Conservation (phyloP, 2,329 filamentous ascomycete species). For the Fusarium avenaceum region DNA sequence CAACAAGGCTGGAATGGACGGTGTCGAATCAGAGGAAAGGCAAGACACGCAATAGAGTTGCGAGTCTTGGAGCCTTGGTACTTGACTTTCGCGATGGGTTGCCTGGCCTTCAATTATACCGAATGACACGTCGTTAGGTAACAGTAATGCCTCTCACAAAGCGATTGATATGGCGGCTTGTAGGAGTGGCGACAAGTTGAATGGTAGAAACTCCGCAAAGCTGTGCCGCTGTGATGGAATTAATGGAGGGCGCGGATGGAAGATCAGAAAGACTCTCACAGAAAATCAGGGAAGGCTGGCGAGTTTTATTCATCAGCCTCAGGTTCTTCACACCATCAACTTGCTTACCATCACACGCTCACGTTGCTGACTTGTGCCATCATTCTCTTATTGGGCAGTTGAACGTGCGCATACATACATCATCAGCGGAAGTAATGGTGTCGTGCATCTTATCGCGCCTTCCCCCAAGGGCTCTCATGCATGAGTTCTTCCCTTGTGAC, state of each 20-base stretch:
- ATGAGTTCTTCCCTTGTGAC: conserved; percentile 45
- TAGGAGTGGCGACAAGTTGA: conserved; percentile 14
- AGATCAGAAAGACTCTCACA: not conserved
- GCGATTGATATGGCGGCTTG: conserved; percentile 4
- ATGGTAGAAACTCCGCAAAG: conserved; percentile 31
- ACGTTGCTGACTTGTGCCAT: conserved; percentile 20
- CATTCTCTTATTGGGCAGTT: conserved; percentile 29
- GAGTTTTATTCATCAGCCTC: conserved; percentile 41
- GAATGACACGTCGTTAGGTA: conserved; percentile 26
- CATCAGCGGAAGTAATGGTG: conserved; percentile 39
- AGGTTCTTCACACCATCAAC: conserved; percentile 43
- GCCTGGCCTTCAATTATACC: conserved; percentile 26
- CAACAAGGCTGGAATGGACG: conserved; percentile 44
- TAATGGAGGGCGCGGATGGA: conserved; percentile 13
- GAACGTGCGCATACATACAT: conserved; percentile 36
- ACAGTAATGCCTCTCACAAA: conserved; percentile 14
- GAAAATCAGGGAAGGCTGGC: conserved; percentile 28
- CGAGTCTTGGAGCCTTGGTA: conserved; percentile 25
- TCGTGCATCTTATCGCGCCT: conserved; percentile 42
- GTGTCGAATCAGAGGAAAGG: conserved; percentile 19
- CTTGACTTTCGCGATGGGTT: conserved; percentile 16
- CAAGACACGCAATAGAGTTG: conserved; percentile 33
- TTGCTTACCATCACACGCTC: conserved; percentile 31
- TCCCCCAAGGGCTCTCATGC: conserved; percentile 39
- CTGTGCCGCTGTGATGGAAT: conserved; percentile 26